Evolutionary conservation across 768 basidiomycete genomes (phyloP).

Genomic region (Naganishia onofrii): DNA sequence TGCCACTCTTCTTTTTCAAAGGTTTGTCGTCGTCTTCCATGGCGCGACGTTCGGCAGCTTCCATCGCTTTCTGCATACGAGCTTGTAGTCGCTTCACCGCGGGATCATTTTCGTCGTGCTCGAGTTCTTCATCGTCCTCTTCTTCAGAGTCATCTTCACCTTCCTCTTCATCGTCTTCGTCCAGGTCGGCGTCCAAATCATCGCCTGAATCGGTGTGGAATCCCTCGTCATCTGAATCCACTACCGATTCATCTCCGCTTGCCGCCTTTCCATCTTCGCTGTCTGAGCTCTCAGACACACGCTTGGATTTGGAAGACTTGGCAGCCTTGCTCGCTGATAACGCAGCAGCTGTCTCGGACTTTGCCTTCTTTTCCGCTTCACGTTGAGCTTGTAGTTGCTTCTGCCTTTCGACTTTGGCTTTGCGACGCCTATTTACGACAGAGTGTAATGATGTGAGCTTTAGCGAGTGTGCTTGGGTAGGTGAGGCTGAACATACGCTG

Average conservation of each 20-base stretch:
- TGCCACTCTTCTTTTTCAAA: conserved; percentile 2
- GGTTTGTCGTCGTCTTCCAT: background rate
- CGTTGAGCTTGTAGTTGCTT: conserved; percentile 30
- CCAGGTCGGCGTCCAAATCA: conserved; percentile 22
- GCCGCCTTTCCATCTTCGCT: background rate
- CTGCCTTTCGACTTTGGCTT: conserved; percentile 20
- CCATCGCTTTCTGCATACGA: conserved; percentile 36
- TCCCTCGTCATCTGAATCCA: conserved; percentile 2
- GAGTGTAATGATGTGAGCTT: background rate
- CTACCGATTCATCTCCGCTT: background rate
- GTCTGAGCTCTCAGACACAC: conserved; percentile 5
- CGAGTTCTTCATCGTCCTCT: conserved; percentile 20
- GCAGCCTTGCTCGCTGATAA: background rate
- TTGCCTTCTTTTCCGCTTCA: conserved; percentile 26
- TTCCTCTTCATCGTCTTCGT: conserved; percentile 20
- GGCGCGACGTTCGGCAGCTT: conserved; percentile 34
- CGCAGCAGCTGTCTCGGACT: conserved; percentile 1
- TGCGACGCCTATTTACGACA: conserved; percentile 13
- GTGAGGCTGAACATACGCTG: background rate
- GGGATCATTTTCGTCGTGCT: conserved; percentile 27
- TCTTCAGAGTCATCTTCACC: conserved; percentile 28
- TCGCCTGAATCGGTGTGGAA: conserved; percentile 28
- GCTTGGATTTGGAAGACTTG: conserved; percentile 15
- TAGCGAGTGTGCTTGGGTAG: background rate
- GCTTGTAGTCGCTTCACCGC: conserved; percentile 29